phyloP scores from a whole-genome alignment of 257 asterid genomes.

The Ballota nigra region DNA sequence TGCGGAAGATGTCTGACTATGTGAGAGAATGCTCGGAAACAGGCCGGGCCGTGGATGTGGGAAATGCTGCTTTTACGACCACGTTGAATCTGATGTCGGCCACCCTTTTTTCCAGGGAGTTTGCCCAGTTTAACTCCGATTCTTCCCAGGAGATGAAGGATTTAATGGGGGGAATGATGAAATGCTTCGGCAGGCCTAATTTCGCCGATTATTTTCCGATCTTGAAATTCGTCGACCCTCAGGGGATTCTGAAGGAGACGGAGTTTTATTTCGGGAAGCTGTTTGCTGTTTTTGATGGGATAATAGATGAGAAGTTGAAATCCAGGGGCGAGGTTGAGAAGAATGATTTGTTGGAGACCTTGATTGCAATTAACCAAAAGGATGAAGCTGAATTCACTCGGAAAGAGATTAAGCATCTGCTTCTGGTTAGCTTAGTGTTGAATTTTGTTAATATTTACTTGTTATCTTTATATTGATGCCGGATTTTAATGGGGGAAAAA shows the following conservation, averaged over 20 bases:
- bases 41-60: not conserved
- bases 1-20: not conserved
- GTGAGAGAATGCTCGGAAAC: not conserved
- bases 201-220: not conserved
- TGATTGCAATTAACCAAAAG: not conserved
- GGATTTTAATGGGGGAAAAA: too few relatives aligned
- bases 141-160: not conserved
- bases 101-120: not conserved
- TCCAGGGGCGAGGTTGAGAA: not conserved
- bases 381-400: not conserved
- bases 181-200: not conserved
- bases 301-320: not conserved
- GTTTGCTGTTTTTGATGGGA: not conserved
- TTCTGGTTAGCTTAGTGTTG: not conserved
- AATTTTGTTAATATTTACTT: too few relatives aligned
- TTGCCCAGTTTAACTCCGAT: not conserved
- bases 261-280: not conserved
- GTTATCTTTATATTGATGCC: too few relatives aligned
- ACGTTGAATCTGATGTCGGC: not conserved
- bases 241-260: not conserved
- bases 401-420: not conserved
- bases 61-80: not conserved
- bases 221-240: not conserved
- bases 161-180: not conserved
- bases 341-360: not conserved